Evolutionary conservation across 1,284 basidiomycete genomes (phyloP), one percentile per base, ranked within the genome.

Genomic region (Leccinum pachyderme): DNA sequence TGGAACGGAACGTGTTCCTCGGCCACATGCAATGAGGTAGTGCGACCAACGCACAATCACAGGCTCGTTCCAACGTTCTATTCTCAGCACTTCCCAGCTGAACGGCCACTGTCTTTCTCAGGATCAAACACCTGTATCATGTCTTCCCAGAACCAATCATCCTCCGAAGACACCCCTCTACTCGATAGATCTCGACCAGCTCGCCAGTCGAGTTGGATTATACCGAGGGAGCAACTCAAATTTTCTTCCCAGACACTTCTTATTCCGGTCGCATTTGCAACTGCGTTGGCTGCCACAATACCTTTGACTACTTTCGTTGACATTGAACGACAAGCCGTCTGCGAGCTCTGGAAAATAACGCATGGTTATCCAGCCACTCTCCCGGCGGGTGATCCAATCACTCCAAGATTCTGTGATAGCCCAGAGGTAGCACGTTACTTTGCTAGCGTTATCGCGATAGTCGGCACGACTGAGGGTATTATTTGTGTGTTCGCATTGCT

Each of bases 301-400:
- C 56, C 61, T 7, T 11, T 57, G 4, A 73, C 73, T 0, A 74
- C 73, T 2, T 48, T 64, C 15, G 35, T 72, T 8, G 65, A 67
- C 28, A 52, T 73, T 28, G 24, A 69, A 4, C 62, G 70, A 22
- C 59, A 57, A 31, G 28, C 62, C 12, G 47, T 65, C 15, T 74
- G 72, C 58, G 62, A 58, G 8, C 7, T 66, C 24, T 74, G 66
- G 60, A 64, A 63, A 22, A 37, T 28, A 0, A 44, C 53, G 1
- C 59, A 63, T n/a, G 59, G 65, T 12, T 56, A 57, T 0, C 18
- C 51, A 7, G 18, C 28, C 8, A 18, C 24, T 6, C 45, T 65
- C 5, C 56, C 60, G 12, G 27, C 53, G 31, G 47, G 49, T 37
- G 60, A 57, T 0, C 18, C 51, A 5, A 55, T 55, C 8, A 45